phyloP scores from a whole-genome alignment of 2,329 filamentous ascomycete species.

The Trematosphaeria pertusa region DNA sequence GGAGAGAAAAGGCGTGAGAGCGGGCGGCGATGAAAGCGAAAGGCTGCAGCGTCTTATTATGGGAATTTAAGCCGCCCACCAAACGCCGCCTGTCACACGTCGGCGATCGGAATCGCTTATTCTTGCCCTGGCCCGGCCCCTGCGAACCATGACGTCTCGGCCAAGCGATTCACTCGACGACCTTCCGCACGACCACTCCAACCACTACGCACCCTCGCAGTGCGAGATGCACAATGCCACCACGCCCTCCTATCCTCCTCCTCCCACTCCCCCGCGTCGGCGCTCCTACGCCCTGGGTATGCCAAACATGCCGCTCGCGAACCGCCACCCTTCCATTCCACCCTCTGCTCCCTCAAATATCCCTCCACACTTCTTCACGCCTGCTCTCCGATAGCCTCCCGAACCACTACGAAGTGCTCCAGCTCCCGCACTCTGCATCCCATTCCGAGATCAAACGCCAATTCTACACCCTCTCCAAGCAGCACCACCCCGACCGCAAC shows the following conservation, averaged over 20 bases:
- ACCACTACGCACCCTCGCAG: conserved; percentile 5
- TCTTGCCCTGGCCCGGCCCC: conserved; percentile 17
- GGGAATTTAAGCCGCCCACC: conserved; percentile 11
- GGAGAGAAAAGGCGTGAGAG: conserved; percentile 1
- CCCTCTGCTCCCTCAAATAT: conserved; percentile 13
- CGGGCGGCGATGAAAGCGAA: conserved; percentile 4
- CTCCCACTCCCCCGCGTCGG: conserved; percentile 17
- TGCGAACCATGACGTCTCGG: conserved; percentile 37
- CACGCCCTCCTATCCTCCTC: conserved; percentile 23
- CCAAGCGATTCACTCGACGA: conserved; percentile 14
- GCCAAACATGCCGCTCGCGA: conserved; percentile 25
- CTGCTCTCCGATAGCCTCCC: conserved; percentile 47
- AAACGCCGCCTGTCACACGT: no score
- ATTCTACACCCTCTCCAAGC: conserved; percentile 92
- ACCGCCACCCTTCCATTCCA: conserved; percentile 14
- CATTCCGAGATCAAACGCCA: conserved; percentile 84
- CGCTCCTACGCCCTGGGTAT: conserved; percentile 20
- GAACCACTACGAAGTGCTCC: conserved; percentile 84
- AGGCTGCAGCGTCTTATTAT: conserved; percentile 7
- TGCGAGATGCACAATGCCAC: conserved; percentile 38
- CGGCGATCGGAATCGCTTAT: no score
- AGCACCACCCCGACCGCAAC: conserved; percentile 92
- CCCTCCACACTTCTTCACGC: conserved; percentile 56
- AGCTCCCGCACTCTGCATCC: conserved; percentile 73
- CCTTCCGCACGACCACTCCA: conserved; percentile 1